These are phyloP conservation scores for Oenanthe javanica DNA, from an alignment of 140 eudicot genomes.

Conservation along the genomic window DNA sequence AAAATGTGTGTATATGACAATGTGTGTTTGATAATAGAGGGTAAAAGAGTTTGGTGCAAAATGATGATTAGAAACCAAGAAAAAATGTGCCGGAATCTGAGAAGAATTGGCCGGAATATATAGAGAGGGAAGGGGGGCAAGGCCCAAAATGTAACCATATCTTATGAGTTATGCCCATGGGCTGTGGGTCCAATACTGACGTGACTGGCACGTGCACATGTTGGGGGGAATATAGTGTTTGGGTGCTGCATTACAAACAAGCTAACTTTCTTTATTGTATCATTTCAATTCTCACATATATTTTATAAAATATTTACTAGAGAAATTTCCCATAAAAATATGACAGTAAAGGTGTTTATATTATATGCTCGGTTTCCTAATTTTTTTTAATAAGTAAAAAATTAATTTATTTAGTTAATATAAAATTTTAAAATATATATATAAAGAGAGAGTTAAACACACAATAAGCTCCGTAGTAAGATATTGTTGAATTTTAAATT, in stretches of 20 bases:
- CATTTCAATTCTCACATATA: background rate
- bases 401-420: too few relatives aligned
- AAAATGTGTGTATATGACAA: background rate
- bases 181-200: constrained; percentile 54
- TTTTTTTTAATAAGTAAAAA: too few relatives aligned
- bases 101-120: constrained; percentile 41
- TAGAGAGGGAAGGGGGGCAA: constrained; percentile 19
- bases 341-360: too few relatives aligned
- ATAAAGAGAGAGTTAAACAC: too few relatives aligned
- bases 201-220: constrained; percentile 87
- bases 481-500: too few relatives aligned
- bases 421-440: too few relatives aligned
- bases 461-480: too few relatives aligned
- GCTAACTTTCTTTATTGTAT: background rate
- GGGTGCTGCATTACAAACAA: background rate
- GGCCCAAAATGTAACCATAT: constrained; percentile 36
- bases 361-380: too few relatives aligned
- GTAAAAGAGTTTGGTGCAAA: constrained; percentile 9
- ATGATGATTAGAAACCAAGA: constrained; percentile 9
- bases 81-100: constrained; percentile 37
- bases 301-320: too few relatives aligned
- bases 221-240: constrained; percentile 8
- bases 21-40: background rate
- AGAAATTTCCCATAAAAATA: too few relatives aligned
- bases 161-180: constrained; percentile 38